phyloP scores from a whole-genome alignment of 1,139 yeast species.

The Hansenula sp. region DNA sequence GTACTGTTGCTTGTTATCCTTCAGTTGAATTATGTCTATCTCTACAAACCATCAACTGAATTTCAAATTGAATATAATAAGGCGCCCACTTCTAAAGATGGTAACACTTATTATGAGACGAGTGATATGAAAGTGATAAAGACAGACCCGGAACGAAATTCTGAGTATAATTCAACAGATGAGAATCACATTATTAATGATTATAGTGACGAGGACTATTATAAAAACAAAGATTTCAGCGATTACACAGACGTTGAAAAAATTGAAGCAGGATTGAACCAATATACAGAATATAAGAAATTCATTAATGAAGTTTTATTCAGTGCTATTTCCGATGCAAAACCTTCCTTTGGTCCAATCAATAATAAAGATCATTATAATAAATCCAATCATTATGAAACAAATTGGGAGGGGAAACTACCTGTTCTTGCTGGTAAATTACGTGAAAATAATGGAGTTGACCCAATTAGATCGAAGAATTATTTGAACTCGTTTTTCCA shows the following conservation, averaged over 20 bases:
- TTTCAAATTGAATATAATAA: background rate
- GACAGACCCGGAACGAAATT: conserved; percentile 6
- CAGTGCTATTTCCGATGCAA: conserved; percentile 8
- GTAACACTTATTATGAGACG: background rate
- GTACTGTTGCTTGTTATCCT: background rate
- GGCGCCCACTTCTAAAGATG: background rate
- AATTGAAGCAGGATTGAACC: conserved; percentile 3
- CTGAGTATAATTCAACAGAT: conserved; percentile 2
- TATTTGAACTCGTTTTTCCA: conserved; percentile 16
- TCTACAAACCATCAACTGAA: background rate
- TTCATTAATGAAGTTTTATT: conserved; percentile 12
- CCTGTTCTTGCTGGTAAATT: conserved; percentile 21
- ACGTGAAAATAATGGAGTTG: conserved; percentile 18
- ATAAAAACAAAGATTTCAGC: conserved; percentile 12
- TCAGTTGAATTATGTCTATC: background rate
- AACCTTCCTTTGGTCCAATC: conserved; percentile 14
- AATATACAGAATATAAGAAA: background rate
- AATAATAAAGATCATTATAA: conserved; percentile 21
- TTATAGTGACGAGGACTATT: conserved; percentile 15
- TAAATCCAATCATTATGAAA: conserved; percentile 9
- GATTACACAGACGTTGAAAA: conserved; percentile 2
- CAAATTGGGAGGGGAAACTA: conserved; percentile 14
- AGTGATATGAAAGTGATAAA: conserved; percentile 6
- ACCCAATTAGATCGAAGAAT: conserved; percentile 20
- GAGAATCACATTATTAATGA: conserved; percentile 11